Evolutionary conservation across 2,329 filamentous ascomycete genomes (phyloP).

Genomic region (Sporothrix globosa): DNA sequence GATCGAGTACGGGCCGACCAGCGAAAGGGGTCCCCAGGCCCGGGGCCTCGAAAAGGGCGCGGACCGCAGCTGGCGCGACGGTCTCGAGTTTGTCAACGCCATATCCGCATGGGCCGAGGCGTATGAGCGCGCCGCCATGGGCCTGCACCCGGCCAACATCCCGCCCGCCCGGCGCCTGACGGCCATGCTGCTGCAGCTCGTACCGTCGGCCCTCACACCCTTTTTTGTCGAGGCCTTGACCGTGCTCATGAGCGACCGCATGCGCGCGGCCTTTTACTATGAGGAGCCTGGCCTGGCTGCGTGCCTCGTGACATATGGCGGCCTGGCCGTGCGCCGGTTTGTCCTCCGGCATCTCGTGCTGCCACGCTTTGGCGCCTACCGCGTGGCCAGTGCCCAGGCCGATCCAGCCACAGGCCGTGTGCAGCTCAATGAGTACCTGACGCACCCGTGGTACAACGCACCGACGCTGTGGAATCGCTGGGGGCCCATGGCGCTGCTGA

Average conservation of each 20-base stretch:
- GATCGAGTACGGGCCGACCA: constrained; percentile 52
- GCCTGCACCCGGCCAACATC: constrained; percentile 54
- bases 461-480: constrained; percentile 64
- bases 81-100: constrained; percentile 57
- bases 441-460: constrained; percentile 67
- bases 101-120: constrained; percentile 52
- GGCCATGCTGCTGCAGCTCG: constrained; percentile 60
- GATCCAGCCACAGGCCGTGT: constrained; percentile 59
- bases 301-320: constrained; percentile 48
- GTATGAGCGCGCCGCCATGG: constrained; percentile 65
- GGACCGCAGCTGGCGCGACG: constrained; percentile 51
- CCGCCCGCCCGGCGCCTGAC: constrained; percentile 62
- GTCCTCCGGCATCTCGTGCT: constrained; percentile 61
- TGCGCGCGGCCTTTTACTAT: constrained; percentile 65
- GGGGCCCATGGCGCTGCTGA: constrained; percentile 59
- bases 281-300: constrained; percentile 49
- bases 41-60: constrained; percentile 44
- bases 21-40: constrained; percentile 15
- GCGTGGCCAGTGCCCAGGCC: constrained; percentile 47
- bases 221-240: constrained; percentile 56
- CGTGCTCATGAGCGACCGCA: constrained; percentile 65
- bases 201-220: constrained; percentile 52
- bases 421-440: constrained; percentile 56
- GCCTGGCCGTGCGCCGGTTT: constrained; percentile 58
- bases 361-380: constrained; percentile 56